These are phyloP conservation scores for Aspergillus pseudonomiae DNA, from an alignment of 2,329 filamentous ascomycete genomes.

Conservation along the genomic window DNA sequence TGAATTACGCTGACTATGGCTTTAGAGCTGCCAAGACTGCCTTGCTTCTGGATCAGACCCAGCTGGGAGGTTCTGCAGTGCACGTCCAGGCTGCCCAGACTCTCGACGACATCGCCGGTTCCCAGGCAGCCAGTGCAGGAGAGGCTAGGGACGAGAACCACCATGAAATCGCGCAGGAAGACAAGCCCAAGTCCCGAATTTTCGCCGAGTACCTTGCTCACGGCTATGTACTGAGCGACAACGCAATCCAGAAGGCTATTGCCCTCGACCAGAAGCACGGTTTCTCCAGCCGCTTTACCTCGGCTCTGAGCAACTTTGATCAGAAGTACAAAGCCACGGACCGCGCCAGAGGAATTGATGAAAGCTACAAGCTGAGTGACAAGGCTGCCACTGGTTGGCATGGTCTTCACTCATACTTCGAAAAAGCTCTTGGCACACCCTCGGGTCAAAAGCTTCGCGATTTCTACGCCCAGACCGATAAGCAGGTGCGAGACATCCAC, in stretches of 20 bases:
- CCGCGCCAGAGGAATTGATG: conserved; percentile 80
- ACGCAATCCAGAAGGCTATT: conserved; percentile 79
- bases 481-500: conserved; percentile 94
- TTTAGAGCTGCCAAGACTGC: conserved; percentile 84
- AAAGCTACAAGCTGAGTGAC: conserved; percentile 78
- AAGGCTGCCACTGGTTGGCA: conserved; percentile 69
- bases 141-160: conserved; percentile 56
- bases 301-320: conserved; percentile 76
- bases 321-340: conserved; percentile 84
- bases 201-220: conserved; percentile 95
- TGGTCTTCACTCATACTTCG: conserved; percentile 85
- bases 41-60: conserved; percentile 93
- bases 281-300: conserved; percentile 77
- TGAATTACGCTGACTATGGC: conserved; percentile 7
- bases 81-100: conserved; percentile 75
- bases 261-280: conserved; percentile 88
- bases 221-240: conserved; percentile 80
- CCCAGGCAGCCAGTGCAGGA: conserved; percentile 60
- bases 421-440: conserved; percentile 84
- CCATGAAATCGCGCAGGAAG: conserved; percentile 84
- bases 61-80: conserved; percentile 75
- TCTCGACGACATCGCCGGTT: conserved; percentile 64
- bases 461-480: conserved; percentile 83
- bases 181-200: conserved; percentile 94
- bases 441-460: conserved; percentile 84